These are phyloP conservation scores for Epichloe sylvatica DNA, from an alignment of 2,329 filamentous ascomycete species.

Conservation along the genomic window DNA sequence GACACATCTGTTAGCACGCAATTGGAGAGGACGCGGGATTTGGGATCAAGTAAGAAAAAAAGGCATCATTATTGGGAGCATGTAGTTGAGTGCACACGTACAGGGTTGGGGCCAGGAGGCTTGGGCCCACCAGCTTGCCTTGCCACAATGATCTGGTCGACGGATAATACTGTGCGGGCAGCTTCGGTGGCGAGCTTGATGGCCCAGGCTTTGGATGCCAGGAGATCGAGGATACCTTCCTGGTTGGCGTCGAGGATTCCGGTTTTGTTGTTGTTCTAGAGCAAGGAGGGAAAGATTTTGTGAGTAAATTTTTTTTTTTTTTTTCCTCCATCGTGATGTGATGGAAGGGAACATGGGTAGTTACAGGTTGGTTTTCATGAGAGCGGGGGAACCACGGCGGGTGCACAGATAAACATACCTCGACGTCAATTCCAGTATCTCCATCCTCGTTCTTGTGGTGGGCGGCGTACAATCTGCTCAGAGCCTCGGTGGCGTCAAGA, in stretches of 20 bases:
- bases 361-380: no score
- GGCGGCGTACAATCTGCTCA: conserved; percentile 83
- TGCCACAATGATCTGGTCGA: conserved; percentile 98
- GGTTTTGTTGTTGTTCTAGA: conserved; percentile 57
- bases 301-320: neutral
- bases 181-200: conserved; percentile 95
- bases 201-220: conserved; percentile 89
- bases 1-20: neutral
- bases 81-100: conserved; percentile 18
- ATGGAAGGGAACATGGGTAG: neutral
- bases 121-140: conserved; percentile 95
- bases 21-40: neutral
- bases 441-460: conserved; percentile 82
- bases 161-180: conserved; percentile 81
- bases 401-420: conserved; percentile 33
- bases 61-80: no score
- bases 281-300: conserved; percentile 4
- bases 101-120: conserved; percentile 82
- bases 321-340: no score
- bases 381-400: neutral
- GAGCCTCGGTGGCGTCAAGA: conserved; percentile 89
- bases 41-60: no score
- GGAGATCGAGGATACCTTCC: conserved; percentile 79
- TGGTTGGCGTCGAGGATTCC: conserved; percentile 78
- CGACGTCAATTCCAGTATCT: conserved; percentile 87